A percentile compares a stretch with the other conserved stretches of the same genome.
phyloP scores from a whole-genome alignment of 768 basidiomycete genomes.

The Pulveroboletus sp. region DNA sequence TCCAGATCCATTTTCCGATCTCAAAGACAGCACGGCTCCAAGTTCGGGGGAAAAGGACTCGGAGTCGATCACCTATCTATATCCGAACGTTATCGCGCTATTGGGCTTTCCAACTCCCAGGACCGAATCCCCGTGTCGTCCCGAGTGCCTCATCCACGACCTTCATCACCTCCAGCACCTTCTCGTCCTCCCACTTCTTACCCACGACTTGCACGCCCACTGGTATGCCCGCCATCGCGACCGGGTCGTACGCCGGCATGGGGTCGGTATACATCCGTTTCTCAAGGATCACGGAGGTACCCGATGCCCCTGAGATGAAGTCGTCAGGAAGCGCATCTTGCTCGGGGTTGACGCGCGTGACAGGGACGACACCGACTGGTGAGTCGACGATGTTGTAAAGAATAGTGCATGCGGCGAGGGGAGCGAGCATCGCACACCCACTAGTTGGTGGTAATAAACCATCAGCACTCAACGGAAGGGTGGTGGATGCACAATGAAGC shows the following conservation, averaged over 20 bases:
- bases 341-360: conserved; percentile 69
- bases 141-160: conserved; percentile 70
- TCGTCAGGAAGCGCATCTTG: conserved; percentile 59
- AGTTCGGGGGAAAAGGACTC: too few species aligned
- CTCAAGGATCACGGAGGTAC: conserved; percentile 61
- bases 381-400: conserved; percentile 75
- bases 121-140: conserved; percentile 59
- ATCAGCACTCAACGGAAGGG: too few species aligned
- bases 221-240: conserved; percentile 71
- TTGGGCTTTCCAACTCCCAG: conserved; percentile 59
- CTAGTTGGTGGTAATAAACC: conserved; percentile 36
- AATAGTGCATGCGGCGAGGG: conserved; percentile 53
- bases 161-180: conserved; percentile 74
- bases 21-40: too few species aligned
- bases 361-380: conserved; percentile 70
- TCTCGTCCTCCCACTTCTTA: conserved; percentile 79
- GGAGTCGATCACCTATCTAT: too few species aligned
- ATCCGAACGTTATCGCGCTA: too few species aligned
- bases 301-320: conserved; percentile 44
- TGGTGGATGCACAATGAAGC: too few species aligned
- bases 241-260: conserved; percentile 59
- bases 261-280: conserved; percentile 51
- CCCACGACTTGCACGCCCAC: conserved; percentile 81
- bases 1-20: too few species aligned
- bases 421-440: conserved; percentile 47